Base-by-base conservation (phyloP, 352 stramenopile species). In the Blastocystis sp. region DNA sequence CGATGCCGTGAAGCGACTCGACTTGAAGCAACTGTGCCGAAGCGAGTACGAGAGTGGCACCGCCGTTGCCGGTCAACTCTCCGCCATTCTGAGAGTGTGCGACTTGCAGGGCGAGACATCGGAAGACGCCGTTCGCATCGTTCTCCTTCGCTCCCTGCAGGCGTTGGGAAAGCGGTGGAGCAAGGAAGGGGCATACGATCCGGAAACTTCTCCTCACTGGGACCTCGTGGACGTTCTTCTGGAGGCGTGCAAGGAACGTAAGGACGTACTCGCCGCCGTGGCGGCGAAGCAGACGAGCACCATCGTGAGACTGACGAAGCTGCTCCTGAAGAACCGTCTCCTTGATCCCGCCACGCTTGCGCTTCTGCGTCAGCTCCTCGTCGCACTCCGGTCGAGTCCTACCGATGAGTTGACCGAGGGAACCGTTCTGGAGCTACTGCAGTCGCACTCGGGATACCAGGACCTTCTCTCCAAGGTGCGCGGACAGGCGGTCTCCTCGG, bases 251-350 rank as follows among this genome's bases (percentile, higher is more conserved):
- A 46, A 53, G 24, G 32, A 6, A 46, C 42, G 42, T 29, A 34
- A 24, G 4, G 34, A 27, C 11, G 4, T 44, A 27, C 16, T 81
- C 16, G 11, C 61, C 4, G 44, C 29, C 2, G 38, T 81, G 18
- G 29, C 48, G 8, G 8, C 34, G 27, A 81, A 81, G 29, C 69
- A 81, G 49, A 29, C 48, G 4, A 36, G 44, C 14, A 38, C 56
- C 32, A 21, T 63, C 16, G 69, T 32, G 32, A 48, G 53, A 27
- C 27, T 81, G 0, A 49, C 56, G 4, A 54, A 57, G 16, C 24
- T 57, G 36, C 18, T 81, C 16, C 48, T 81, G 14, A 63, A 57
- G 32, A 61, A 81, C n/a, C 44, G 69, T n/a, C 38, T 81, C 24
- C 24, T 32, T 4, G 69, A 81, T 21, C 6, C 44, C 6, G 27